Conservation (phyloP, 148 eudicot genomes). For the Vaccinium darrowii region DNA sequence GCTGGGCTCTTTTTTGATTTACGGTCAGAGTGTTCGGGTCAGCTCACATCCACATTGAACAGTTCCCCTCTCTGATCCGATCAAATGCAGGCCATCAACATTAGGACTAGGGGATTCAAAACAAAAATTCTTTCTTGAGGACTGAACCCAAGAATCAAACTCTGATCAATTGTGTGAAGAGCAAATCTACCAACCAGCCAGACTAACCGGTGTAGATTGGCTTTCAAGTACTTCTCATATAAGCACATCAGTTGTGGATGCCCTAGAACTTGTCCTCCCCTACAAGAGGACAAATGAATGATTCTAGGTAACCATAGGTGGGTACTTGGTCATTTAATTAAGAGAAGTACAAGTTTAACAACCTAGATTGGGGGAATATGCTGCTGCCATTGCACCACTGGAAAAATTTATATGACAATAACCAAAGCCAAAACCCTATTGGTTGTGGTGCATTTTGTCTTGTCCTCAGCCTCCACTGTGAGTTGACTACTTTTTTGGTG, state of each 20-base stretch:
- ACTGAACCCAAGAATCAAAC: too few species aligned
- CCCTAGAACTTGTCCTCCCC: neutral
- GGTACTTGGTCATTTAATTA: neutral
- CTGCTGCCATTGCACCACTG: neutral
- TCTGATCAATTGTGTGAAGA: too few species aligned
- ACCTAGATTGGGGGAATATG: neutral
- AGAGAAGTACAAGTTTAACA: neutral
- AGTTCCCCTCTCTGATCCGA: too few species aligned
- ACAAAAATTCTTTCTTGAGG: too few species aligned
- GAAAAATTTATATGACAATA: neutral
- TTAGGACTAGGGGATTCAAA: too few species aligned
- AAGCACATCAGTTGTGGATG: neutral
- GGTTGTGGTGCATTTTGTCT: slow-evolving; percentile 1
- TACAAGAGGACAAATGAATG: neutral
- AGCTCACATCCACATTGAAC: too few species aligned
- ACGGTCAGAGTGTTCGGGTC: too few species aligned
- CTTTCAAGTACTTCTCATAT: neutral
- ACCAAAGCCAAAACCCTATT: neutral
- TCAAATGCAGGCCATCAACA: too few species aligned
- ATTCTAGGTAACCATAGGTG: neutral
- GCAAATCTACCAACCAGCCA: too few species aligned
- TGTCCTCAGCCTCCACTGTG: neutral
- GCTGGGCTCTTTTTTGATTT: too few species aligned
- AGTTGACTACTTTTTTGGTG: neutral
- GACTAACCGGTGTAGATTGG: neutral